These are phyloP conservation scores for Trichoderma brevicompactum DNA, from an alignment of 2,329 filamentous ascomycete genomes.

Conservation along the genomic window DNA sequence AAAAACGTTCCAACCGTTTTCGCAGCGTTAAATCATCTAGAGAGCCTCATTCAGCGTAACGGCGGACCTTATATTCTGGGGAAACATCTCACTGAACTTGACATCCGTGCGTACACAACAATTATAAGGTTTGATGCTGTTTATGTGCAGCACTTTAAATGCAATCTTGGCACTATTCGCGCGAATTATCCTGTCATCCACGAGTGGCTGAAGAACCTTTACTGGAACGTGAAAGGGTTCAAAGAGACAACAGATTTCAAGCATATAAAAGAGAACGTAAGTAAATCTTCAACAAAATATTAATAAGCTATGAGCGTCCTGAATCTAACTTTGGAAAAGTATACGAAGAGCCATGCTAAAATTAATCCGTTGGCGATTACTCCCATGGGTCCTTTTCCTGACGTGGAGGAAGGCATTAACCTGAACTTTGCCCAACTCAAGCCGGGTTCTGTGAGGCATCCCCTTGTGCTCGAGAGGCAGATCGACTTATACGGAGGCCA, in stretches of 20 bases:
- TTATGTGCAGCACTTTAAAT: conserved; percentile 69
- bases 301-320: neutral
- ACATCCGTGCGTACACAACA: conserved; percentile 69
- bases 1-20: conserved; percentile 65
- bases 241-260: conserved; percentile 65
- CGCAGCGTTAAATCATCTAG: conserved; percentile 65
- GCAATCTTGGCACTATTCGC: conserved; percentile 66
- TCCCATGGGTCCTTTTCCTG: conserved; percentile 36
- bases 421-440: conserved; percentile 33
- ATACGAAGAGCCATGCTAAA: conserved; percentile 37
- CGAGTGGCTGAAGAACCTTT: conserved; percentile 69
- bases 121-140: conserved; percentile 69
- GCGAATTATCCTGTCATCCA: conserved; percentile 69
- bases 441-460: conserved; percentile 34
- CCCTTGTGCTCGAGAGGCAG: conserved; percentile 35
- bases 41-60: conserved; percentile 54
- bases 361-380: conserved; percentile 39
- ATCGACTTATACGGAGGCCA: conserved; percentile 32
- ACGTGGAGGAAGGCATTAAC: conserved; percentile 34
- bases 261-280: conserved; percentile 67
- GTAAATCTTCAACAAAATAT: neutral
- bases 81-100: conserved; percentile 66
- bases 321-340: conserved; percentile 30
- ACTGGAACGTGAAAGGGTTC: conserved; percentile 64
- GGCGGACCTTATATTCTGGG: conserved; percentile 66